phyloP scores from a whole-genome alignment of 495 filamentous ascomycete species.

The Xylaria telfairii region DNA sequence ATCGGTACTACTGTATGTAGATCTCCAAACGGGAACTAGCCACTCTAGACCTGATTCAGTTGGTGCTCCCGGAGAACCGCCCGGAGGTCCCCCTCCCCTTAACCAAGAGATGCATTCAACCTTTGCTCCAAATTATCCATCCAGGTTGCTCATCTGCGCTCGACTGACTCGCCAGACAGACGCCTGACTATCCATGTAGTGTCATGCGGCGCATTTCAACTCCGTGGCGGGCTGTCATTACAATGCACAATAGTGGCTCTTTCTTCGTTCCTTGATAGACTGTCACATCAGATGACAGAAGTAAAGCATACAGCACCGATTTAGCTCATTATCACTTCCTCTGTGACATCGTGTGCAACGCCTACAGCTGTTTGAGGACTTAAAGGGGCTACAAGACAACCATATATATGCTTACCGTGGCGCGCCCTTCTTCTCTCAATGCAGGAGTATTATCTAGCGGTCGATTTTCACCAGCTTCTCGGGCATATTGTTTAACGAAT shows the following conservation, averaged over 20 bases:
- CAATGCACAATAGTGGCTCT: not conserved
- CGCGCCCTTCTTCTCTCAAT: not conserved
- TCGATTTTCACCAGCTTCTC: not conserved
- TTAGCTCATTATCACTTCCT: not conserved
- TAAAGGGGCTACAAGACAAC: not conserved
- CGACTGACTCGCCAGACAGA: not conserved
- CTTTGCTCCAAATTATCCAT: not conserved
- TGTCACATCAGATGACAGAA: not conserved
- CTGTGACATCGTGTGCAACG: not conserved
- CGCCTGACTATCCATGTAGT: not conserved
- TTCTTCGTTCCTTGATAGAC: not conserved
- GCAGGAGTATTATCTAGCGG: not conserved
- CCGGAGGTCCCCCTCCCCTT: constrained; percentile 5
- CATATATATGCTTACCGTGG: not conserved
- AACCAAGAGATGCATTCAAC: not conserved
- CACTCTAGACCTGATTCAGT: not conserved
- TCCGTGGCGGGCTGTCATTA: not conserved
- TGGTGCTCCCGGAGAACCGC: not conserved
- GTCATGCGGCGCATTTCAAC: not conserved
- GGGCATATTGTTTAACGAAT: not conserved
- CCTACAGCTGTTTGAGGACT: not conserved
- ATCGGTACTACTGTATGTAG: too few species aligned
- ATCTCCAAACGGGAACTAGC: not conserved
- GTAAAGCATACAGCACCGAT: not conserved
- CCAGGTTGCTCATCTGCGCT: not conserved